phyloP scores from a whole-genome alignment of 1,284 basidiomycete species.

The Crocinoboletus sp. region DNA sequence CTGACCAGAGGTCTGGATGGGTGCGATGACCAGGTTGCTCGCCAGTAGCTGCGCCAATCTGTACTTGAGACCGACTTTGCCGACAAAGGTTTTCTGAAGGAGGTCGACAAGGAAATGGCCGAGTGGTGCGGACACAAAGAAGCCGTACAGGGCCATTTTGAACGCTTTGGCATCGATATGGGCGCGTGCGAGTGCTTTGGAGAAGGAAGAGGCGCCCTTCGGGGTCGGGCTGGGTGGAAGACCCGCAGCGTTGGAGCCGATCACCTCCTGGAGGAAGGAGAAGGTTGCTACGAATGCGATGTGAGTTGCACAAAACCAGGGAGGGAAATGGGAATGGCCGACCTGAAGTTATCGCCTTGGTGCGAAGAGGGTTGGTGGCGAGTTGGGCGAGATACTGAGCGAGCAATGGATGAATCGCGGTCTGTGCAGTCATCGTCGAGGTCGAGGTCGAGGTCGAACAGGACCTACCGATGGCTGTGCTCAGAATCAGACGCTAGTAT shows the following conservation, averaged over 20 bases:
- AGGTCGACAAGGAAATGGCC: conserved; percentile 69
- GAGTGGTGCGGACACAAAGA: conserved; percentile 81
- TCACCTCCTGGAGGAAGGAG: conserved; percentile 77
- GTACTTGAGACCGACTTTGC: conserved; percentile 63
- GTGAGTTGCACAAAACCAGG: conserved; percentile 2
- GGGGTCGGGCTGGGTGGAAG: conserved; percentile 46
- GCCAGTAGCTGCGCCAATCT: conserved; percentile 74
- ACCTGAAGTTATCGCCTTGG: conserved; percentile 72
- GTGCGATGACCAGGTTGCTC: conserved; percentile 75
- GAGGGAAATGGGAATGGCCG: conserved; percentile 3
- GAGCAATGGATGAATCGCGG: conserved; percentile 55
- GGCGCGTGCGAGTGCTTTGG: conserved; percentile 49
- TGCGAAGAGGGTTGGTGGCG: conserved; percentile 61
- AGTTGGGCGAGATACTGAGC: conserved; percentile 62
- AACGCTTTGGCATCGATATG: conserved; percentile 63
- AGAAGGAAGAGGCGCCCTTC: conserved; percentile 50
- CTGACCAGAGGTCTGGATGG: conserved; percentile 70
- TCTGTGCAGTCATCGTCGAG: conserved; percentile 32
- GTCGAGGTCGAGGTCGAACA: too few relatives aligned
- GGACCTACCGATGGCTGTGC: too few relatives aligned
- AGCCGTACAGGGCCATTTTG: conserved; percentile 84
- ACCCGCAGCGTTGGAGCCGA: conserved; percentile 67
- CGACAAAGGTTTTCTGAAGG: conserved; percentile 74
- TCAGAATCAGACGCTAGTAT: too few relatives aligned
- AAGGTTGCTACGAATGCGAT: conserved; percentile 47